These are phyloP conservation scores for Gracilaria domingensis DNA, from an alignment of 23 red algal genomes.

Conservation along the genomic window DNA sequence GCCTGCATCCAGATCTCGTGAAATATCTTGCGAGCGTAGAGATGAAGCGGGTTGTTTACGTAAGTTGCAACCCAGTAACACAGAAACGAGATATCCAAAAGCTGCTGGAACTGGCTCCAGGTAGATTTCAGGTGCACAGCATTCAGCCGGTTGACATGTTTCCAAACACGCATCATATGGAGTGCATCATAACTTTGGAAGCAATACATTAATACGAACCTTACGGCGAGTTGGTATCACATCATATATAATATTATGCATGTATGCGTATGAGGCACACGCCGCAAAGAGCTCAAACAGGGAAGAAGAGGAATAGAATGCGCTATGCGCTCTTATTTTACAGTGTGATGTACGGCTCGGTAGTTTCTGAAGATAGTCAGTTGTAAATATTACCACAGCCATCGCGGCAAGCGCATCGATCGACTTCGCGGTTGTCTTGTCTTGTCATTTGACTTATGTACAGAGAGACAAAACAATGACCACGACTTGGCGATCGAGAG, in stretches of 20 bases:
- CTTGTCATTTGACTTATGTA: conserved; percentile 40
- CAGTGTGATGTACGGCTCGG: background rate
- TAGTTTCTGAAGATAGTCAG: background rate
- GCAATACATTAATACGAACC: background rate
- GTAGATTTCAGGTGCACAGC: conserved; percentile 43
- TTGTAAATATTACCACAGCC: background rate
- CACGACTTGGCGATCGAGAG: conserved; percentile 17
- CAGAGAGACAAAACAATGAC: conserved; percentile 39
- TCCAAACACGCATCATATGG: conserved; percentile 97
- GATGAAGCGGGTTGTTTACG: conserved; percentile 92
- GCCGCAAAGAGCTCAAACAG: background rate
- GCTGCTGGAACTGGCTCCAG: conserved; percentile 43
- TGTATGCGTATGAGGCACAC: too few relatives aligned
- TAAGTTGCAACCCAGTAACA: conserved; percentile 93
- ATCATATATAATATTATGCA: background rate
- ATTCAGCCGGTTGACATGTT: conserved; percentile 97
- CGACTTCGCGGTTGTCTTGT: background rate
- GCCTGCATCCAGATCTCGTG: conserved; percentile 82
- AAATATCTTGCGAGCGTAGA: conserved; percentile 49
- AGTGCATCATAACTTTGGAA: conserved; percentile 81
- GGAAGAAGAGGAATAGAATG: background rate
- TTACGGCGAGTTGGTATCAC: conserved; percentile 5
- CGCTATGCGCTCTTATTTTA: background rate
- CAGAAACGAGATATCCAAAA: conserved; percentile 87
- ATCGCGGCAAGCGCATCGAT: background rate